A percentile compares a stretch with the other conserved stretches of the same genome.
Conservation (phyloP, 164 flowering plant genomes). For the Magnolia kwangsiensis region DNA sequence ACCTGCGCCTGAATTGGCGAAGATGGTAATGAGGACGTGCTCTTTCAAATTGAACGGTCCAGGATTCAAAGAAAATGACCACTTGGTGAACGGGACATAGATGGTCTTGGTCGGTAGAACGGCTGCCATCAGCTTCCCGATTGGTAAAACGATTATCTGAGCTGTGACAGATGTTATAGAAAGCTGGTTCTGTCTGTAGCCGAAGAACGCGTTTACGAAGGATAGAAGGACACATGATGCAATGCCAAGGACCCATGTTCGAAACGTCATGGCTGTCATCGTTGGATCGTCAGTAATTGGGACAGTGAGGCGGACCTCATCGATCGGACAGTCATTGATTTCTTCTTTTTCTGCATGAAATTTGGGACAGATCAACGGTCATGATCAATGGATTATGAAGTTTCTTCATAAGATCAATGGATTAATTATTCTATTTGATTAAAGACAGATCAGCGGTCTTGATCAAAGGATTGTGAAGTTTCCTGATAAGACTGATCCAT, state of each 20-base stretch:
- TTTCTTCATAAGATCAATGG: too few species aligned
- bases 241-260: slow-evolving; percentile 17
- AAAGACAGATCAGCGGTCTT: too few species aligned
- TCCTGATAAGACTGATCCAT: too few species aligned
- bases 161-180: slow-evolving; percentile 5
- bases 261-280: slow-evolving; percentile 8
- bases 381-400: too few species aligned
- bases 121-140: slow-evolving; percentile 62
- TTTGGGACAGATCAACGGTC: too few species aligned
- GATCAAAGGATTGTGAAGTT: too few species aligned
- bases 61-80: slow-evolving; percentile 30
- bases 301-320: slow-evolving; percentile 8
- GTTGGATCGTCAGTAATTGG: slow-evolving; percentile 13
- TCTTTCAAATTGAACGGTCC: slow-evolving; percentile 19
- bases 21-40: slow-evolving; percentile 21
- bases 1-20: slow-evolving; percentile 18
- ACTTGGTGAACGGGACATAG: slow-evolving; percentile 32
- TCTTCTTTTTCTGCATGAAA: not conserved
- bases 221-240: slow-evolving; percentile 1
- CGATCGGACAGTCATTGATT: slow-evolving; percentile 11
- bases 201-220: slow-evolving; percentile 2
- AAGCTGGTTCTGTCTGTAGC: slow-evolving; percentile 7
- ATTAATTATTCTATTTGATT: too few species aligned
- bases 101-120: slow-evolving; percentile 32
- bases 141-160: slow-evolving; percentile 15